These are phyloP conservation scores for Rhizopogon vesiculosus DNA, from an alignment of 768 basidiomycete species.

Conservation along the genomic window DNA sequence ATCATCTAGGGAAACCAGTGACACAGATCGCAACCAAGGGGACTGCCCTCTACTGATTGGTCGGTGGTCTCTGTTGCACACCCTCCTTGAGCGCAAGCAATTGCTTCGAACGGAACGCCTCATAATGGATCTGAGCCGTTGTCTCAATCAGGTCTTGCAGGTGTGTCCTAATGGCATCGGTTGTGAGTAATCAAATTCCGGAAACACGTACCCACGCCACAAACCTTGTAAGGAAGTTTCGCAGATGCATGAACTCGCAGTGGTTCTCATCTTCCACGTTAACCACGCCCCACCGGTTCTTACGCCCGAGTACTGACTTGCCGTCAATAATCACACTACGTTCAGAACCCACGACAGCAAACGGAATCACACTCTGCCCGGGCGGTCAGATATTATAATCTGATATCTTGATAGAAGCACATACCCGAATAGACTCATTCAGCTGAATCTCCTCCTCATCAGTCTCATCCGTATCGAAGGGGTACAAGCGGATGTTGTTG, in stretches of 20 bases:
- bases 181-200: not conserved
- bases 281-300: slow-evolving; percentile 98
- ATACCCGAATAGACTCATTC: slow-evolving; percentile 85
- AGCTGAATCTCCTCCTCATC: slow-evolving; percentile 90
- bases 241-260: slow-evolving; percentile 96
- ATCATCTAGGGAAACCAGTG: not conserved
- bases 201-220: slow-evolving; percentile 13
- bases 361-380: slow-evolving; percentile 84
- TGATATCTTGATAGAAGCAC: slow-evolving; percentile 21
- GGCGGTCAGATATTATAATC: not conserved
- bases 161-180: slow-evolving; percentile 62
- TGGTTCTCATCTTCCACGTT: slow-evolving; percentile 96
- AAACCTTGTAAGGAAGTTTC: slow-evolving; percentile 92
- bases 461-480: slow-evolving; percentile 94
- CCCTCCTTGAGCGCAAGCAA: slow-evolving; percentile 95
- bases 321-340: slow-evolving; percentile 93
- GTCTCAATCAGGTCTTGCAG: slow-evolving; percentile 98
- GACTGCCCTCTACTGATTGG: slow-evolving; percentile 19
- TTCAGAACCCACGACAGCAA: slow-evolving; percentile 97
- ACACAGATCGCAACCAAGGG: not conserved
- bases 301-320: slow-evolving; percentile 90
- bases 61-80: slow-evolving; percentile 64
- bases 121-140: slow-evolving; percentile 98
- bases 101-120: slow-evolving; percentile 99
- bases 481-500: slow-evolving; percentile 92